These are phyloP conservation scores for Hordeum pubiflorum DNA, from an alignment of 202 grass and related monocot genomes.

Conservation along the genomic window DNA sequence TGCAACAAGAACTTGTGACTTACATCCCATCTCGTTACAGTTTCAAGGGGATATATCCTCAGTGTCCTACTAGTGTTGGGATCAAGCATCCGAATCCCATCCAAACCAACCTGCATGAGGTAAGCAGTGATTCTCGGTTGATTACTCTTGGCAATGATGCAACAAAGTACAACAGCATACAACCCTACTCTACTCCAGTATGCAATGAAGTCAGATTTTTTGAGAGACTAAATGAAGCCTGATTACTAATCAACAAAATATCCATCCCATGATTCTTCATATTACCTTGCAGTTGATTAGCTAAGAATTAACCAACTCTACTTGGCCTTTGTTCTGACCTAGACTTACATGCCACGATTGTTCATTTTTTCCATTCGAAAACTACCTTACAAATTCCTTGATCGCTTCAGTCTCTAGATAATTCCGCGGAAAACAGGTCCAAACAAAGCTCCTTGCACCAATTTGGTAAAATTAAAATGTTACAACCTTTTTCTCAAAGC, in stretches of 20 bases:
- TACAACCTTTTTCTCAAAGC: neutral
- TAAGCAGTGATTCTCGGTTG: neutral
- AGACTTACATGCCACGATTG: neutral
- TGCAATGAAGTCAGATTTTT: neutral
- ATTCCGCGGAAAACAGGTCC: neutral
- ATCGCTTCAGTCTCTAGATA: neutral
- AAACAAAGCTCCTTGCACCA: neutral
- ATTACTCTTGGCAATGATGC: neutral
- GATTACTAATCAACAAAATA: neutral
- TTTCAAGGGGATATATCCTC: constrained; percentile 89
- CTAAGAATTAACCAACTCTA: neutral
- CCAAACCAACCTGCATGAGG: constrained; percentile 68
- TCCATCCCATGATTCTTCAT: neutral
- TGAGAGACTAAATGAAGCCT: neutral
- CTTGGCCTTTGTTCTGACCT: neutral
- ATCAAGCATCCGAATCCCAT: constrained; percentile 99
- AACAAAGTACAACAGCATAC: neutral
- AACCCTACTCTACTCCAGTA: neutral
- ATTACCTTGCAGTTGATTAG: neutral
- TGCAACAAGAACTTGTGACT: constrained; percentile 15
- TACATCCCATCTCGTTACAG: constrained; percentile 94
- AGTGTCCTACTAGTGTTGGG: constrained; percentile 72
- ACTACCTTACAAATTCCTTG: neutral
- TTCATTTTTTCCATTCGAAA: neutral
- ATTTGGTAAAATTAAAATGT: neutral